Evolutionary conservation across 1,284 basidiomycete genomes (phyloP), one percentile per base, ranked within the genome.

Genomic region (Waitea zeae): DNA sequence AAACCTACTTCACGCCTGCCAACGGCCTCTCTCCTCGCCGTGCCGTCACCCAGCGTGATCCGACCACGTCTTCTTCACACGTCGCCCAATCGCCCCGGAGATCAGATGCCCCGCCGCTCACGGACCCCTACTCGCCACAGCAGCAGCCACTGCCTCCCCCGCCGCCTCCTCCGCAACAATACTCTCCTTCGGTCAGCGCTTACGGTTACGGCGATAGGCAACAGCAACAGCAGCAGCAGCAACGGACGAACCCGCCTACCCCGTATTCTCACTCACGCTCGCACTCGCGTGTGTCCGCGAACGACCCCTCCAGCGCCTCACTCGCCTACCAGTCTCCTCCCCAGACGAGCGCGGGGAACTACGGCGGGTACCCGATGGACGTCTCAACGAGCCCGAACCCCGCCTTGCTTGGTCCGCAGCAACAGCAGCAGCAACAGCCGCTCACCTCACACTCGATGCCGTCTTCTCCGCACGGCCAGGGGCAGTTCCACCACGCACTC

Each of bases 71-170:
- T n/a, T n/a, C n/a, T n/a, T n/a, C n/a, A n/a, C n/a, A n/a, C n/a
- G n/a, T n/a, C n/a, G n/a, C n/a, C n/a, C n/a, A n/a, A n/a, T n/a
- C n/a, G n/a, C n/a, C n/a, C n/a, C n/a, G n/a, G n/a, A n/a, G n/a
- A n/a, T n/a, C n/a, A n/a, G n/a, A n/a, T n/a, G n/a, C n/a, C n/a
- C n/a, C 57, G 27, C 58, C 73, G 34, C 58, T 79, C 40, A n/a
- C n/a, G n/a, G 77, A 81, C 51, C 67, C 73, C 14, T 81, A 79
- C 47, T 58, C 66, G 34, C 74, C 64, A 15, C 59, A 70, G 18
- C 13, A 19, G 39, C 76, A 77, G 53, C 51, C 64, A 7, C 22
- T 7, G 19, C 71, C 70, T n/a, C n/a, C n/a, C n/a, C n/a, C n/a
- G n/a, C n/a, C n/a, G n/a, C n/a, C n/a, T n/a, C n/a, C n/a, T n/a